Evolutionary conservation across 2,329 filamentous ascomycete genomes (phyloP), one percentile per base, ranked within the genome.

Genomic region (Colletotrichum tamarilloi): DNA sequence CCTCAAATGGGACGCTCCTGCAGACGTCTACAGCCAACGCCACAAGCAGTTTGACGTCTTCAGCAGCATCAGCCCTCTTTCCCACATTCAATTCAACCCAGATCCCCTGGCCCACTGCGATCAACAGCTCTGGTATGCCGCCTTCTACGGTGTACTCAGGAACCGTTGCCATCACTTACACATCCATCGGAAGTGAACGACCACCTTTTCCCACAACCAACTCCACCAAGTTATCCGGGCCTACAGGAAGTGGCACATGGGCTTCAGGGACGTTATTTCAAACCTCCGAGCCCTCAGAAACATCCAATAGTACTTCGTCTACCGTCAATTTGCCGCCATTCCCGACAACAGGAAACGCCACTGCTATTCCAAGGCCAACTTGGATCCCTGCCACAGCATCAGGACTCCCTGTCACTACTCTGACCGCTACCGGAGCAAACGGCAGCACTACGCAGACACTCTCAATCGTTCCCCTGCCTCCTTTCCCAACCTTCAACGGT

Each of bases 141-240:
- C 32, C 59, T 14, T 67, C 68, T 14, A 56, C 32, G 7, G 56
- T 59, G 55, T 2, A 62, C 3, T 62, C 56, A 9, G 32, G 30
- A 12, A 71, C 56, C 2, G 26, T 32, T 7, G n/a, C 4, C 12
- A 30, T 32, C 6, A 11, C 62, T 32, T 32, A 46, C 24, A 72
- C 26, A 6, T 52, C 35, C 26, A 49, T 22, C 26, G 24, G 35
- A 14, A 68, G 35, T 6, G 22, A 3, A 4, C 35, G 14, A 35
- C 46, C 71, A 9, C 67, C 70, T 3, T 73, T 71, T 4, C 70
- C 70, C 16, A 55, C 55, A 12, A 24, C 12, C 1, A 73, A 73
- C 32, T 73, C 42, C 8, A 73, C 71, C 3, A 11, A 22, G 30
- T n/a, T 42, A 7, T 5, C 35, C 5, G 62, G 49, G 12, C 16